Percentiles rank a stretch among this genome's conserved stretches.
Evolutionary conservation across 1,284 basidiomycete genomes (phyloP).

Genomic region (Trametes versicolor): DNA sequence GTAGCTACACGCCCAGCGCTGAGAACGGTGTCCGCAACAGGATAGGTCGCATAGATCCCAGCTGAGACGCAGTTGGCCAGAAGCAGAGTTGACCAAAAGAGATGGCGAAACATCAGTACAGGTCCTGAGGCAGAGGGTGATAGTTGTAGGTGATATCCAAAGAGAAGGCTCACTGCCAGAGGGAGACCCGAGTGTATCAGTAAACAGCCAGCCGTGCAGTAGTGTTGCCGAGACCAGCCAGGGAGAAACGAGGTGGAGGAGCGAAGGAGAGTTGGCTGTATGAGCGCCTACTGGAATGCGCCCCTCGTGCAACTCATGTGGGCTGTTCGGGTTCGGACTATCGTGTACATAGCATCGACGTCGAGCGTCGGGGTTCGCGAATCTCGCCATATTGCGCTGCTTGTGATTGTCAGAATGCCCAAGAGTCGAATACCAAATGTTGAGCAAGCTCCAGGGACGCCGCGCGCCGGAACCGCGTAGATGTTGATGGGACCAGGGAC

Average conservation of each 20-base stretch:
- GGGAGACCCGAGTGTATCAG: not conserved
- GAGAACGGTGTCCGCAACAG: conserved; percentile 55
- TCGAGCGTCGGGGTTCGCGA: too few species aligned
- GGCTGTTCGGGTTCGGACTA: too few species aligned
- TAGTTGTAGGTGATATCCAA: too few species aligned
- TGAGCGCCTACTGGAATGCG: not conserved
- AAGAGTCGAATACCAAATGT: not conserved
- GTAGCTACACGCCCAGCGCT: conserved; percentile 49
- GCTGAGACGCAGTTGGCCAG: conserved; percentile 32
- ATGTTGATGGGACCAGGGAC: conserved; percentile 16
- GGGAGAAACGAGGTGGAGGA: not conserved
- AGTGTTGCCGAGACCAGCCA: not conserved
- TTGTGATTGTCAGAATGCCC: too few species aligned
- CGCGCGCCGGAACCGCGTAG: conserved; percentile 1
- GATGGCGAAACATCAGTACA: conserved; percentile 26
- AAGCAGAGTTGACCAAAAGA: conserved; percentile 23
- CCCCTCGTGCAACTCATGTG: too few species aligned
- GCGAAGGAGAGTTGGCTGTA: conserved; percentile 1
- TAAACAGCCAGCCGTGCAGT: too few species aligned
- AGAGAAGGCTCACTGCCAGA: not conserved
- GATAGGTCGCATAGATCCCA: conserved; percentile 57
- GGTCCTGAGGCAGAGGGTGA: too few species aligned
- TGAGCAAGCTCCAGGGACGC: not conserved
- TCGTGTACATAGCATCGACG: too few species aligned
- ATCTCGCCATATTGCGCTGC: too few species aligned